Evolutionary conservation across 768 basidiomycete genomes (phyloP), one percentile per base, ranked within the genome.

Genomic region (Tylopilus plumbeoviolaceoides): DNA sequence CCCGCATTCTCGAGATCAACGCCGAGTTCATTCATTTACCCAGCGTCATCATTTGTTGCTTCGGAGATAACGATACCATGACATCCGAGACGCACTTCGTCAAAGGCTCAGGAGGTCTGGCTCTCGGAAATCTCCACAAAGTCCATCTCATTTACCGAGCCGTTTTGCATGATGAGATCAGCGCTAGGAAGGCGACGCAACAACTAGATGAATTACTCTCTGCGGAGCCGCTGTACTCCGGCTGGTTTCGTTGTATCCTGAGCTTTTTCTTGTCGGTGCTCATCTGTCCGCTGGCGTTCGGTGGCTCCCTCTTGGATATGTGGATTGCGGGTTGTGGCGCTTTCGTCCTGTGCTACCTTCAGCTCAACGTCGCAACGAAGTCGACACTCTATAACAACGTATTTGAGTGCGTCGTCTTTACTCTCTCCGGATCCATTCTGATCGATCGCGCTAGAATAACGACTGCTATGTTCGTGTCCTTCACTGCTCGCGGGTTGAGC

Each of bases 141-240:
- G 87, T 94, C 2, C 93, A 97, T 66, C 66, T 82, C 39, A 76
- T 95, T 55, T 98, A 97, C 70, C 86, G 91, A 51, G 69, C 77
- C 18, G 94, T 98, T 51, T 84, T 97, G 7, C 94, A 97, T 69
- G 94, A 97, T 63, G 89, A 91, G 71, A 83, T 92, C 63, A 88
- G 88, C 49, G 95, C 91, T 4, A 84, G 83, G 54, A 76, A 80
- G 49, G 95, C 89, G 1, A 80, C 82, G 7, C 76, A 76, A 28
- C 76, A 81, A 44, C 75, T 95, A 17, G 77, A 84, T 15, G 71
- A 71, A 1, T 70, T 95, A n/a, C 68, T 95, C 46, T 72, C 75
- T 18, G 76, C 81, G 6, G 77, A 81, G 23, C 82, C 88, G 10
- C 70, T 86, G 48, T 92, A 91, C 68, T 72, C 81, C 4, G 67